A percentile compares a stretch with the other conserved stretches of the same genome.
phyloP scores from a whole-genome alignment of 371 early-diverging fungal species.

The Chytridium lagenaria region DNA sequence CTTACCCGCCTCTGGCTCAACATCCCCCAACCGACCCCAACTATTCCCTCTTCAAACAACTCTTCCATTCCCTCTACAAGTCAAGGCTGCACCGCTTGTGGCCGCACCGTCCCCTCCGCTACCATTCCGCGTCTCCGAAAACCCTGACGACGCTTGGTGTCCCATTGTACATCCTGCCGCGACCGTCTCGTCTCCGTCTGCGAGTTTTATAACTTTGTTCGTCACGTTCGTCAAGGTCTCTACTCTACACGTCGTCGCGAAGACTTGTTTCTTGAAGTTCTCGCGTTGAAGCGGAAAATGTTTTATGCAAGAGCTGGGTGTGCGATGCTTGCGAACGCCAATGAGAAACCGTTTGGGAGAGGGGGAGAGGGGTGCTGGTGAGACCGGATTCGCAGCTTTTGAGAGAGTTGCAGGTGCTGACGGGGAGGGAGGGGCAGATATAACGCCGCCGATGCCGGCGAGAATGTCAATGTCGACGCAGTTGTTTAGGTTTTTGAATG shows the following conservation, averaged over 20 bases:
- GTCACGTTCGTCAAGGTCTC: constrained; percentile 84
- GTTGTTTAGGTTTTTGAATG: constrained; percentile 3
- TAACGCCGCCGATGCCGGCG: not conserved
- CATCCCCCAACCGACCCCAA: not conserved
- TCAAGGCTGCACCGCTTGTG: constrained; percentile 85
- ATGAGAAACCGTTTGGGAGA: constrained; percentile 9
- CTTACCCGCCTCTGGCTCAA: constrained; percentile 13
- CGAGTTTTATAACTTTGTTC: constrained; percentile 92
- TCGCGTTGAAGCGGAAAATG: constrained; percentile 85
- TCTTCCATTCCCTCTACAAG: constrained; percentile 38
- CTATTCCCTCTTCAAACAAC: constrained; percentile 52
- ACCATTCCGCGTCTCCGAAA: constrained; percentile 77
- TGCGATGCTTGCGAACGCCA: constrained; percentile 7
- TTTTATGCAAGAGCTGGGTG: constrained; percentile 76
- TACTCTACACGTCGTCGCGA: constrained; percentile 74
- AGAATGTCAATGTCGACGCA: constrained; percentile 5
- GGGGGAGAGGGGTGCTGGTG: not conserved
- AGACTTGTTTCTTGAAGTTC: constrained; percentile 81
- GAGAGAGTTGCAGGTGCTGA: constrained; percentile 1
- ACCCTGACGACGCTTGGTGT: constrained; percentile 72
- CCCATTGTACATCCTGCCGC: constrained; percentile 89
- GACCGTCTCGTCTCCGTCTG: constrained; percentile 89
- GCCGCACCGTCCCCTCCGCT: constrained; percentile 73
- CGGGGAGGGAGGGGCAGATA: not conserved
- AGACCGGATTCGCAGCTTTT: constrained; percentile 6